Conservation (phyloP, 805 yeast genomes). For the Candida endomychidarum region DNA sequence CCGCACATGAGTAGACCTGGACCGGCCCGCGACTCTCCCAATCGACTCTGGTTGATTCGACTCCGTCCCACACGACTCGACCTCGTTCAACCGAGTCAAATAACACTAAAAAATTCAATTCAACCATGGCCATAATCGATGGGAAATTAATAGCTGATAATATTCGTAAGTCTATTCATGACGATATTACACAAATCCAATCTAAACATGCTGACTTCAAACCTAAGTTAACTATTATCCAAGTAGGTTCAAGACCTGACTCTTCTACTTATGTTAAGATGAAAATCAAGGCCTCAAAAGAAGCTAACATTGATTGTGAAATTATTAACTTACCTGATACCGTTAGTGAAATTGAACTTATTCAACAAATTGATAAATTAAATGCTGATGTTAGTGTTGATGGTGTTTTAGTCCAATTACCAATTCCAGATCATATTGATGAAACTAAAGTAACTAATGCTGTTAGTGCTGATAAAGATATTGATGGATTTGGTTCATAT, state of each 20-base stretch:
- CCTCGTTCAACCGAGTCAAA: no score
- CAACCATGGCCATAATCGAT: constrained; percentile 27
- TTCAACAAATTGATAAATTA: constrained; percentile 52
- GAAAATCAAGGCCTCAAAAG: constrained; percentile 76
- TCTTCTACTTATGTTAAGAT: constrained; percentile 79
- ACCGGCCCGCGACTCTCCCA: no score
- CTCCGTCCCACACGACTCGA: constrained; percentile 9
- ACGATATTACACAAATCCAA: constrained; percentile 43
- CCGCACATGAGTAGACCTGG: no score
- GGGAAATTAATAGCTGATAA: constrained; percentile 45
- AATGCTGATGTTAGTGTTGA: constrained; percentile 62
- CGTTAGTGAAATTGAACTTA: constrained; percentile 55
- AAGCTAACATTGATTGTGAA: constrained; percentile 63
- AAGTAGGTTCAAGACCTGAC: constrained; percentile 76
- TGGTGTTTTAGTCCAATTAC: constrained; percentile 76
- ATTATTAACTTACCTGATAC: constrained; percentile 58
- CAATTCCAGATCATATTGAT: constrained; percentile 53
- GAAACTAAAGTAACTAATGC: constrained; percentile 69
- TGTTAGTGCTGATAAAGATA: constrained; percentile 68
- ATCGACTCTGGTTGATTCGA: no score
- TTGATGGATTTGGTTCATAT: constrained; percentile 78
- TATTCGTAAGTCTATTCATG: constrained; percentile 38
- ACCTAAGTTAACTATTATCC: constrained; percentile 70
- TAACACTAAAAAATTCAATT: constrained; percentile 8
- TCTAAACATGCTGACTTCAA: constrained; percentile 51